Evolutionary conservation across 1,139 yeast species (phyloP).

Genomic region (Taphrina communis): DNA sequence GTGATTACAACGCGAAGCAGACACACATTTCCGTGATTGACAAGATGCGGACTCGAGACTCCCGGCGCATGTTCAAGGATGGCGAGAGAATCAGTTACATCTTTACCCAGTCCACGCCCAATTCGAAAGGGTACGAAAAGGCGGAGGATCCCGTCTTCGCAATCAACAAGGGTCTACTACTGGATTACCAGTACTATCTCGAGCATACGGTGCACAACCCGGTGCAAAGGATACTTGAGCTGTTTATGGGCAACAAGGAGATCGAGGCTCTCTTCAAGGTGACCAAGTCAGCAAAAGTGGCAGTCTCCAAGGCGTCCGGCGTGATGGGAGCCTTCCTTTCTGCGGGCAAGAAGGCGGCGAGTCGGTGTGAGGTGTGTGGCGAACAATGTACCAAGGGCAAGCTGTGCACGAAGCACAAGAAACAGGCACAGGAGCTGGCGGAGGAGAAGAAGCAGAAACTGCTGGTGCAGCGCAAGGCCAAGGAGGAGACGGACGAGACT

Average conservation of each 20-base stretch:
- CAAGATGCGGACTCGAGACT: constrained; percentile 26
- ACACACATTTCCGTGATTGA: constrained; percentile 39
- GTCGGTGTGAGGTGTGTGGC: constrained; percentile 37
- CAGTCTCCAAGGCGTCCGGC: constrained; percentile 34
- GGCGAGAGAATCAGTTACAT: constrained; percentile 37
- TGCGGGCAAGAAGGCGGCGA: constrained; percentile 35
- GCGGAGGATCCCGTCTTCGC: constrained; percentile 40
- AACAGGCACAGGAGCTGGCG: constrained; percentile 1
- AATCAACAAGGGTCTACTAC: constrained; percentile 25
- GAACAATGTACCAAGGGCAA: constrained; percentile 27
- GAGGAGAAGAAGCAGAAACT: constrained; percentile 18
- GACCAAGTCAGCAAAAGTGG: constrained; percentile 29
- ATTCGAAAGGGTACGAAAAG: constrained; percentile 37
- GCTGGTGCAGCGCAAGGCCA: background rate
- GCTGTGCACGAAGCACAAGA: constrained; percentile 26
- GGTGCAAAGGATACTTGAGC: constrained; percentile 27
- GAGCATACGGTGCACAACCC: constrained; percentile 40
- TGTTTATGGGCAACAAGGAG: constrained; percentile 36
- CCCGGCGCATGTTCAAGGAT: constrained; percentile 26
- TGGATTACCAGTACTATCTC: constrained; percentile 37
- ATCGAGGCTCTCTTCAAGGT: constrained; percentile 27
- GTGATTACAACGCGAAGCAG: constrained; percentile 32
- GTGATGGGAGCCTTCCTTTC: constrained; percentile 40
- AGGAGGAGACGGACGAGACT: constrained; percentile 12
- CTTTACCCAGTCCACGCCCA: constrained; percentile 34